Base-by-base conservation (phyloP, 1,139 yeast genomes). In the Lodderomyces theae region DNA sequence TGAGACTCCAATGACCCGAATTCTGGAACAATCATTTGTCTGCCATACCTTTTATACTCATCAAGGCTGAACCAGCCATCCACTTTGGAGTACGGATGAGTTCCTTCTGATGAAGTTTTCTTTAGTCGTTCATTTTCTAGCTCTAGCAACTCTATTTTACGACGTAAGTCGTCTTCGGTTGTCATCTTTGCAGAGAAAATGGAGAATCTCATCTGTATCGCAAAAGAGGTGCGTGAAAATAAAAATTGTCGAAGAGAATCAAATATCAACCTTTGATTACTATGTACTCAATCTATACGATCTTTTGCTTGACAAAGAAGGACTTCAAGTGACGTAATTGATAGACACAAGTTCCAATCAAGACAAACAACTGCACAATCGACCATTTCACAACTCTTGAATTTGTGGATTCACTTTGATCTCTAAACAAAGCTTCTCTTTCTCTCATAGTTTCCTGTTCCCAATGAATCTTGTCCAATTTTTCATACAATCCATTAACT, bases 11-110 rank as follows among this genome's bases (percentile, higher is more conserved):
- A 50, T 8, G 82, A 60, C 0, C 90, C 89, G 47, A 85, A 66
- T 42, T 77, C 81, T 0, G 95, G 94, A 1, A 92, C 96, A 29
- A 90, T 81, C 90, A 94, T 84, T 58, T 94, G 98, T 43, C 99
- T 75, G 2, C 99, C 98, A 61, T 94, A 94, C 18, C 97, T 66
- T 26, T 63, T 62, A 57, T 82, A 90, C 57, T 92, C 98, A 35
- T 84, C 87, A 11, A 73, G 61, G 5, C 74, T 39, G n/a, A 61
- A 50, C 21, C 43, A 32, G n/a, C 47, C 48, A 39, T 49, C 50
- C 28, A 42, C 26, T 26, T 31, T 40, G 18, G 29, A 31, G 18
- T 28, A 16, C 31, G 15, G 29, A n/a, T 6, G 9, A 4, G 4
- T 4, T 7, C 36, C 17, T n/a, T 32, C 15, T 10, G 9, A 19